Conservation (phyloP, 1,284 basidiomycete species). For the Trichosporon sp. region DNA sequence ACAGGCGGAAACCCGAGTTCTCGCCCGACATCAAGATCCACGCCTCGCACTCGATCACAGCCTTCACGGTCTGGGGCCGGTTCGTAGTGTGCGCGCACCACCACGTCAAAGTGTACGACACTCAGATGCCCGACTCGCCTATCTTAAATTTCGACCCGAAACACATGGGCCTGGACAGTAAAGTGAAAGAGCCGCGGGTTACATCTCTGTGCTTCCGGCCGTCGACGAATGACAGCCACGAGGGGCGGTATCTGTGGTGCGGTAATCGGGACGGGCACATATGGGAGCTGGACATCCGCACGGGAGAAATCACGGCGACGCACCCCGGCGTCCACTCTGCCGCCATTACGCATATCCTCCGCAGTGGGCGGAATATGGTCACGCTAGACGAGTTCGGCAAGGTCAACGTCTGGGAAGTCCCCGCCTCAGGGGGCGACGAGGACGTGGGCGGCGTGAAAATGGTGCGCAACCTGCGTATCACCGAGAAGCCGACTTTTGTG, state of each 20-base stretch:
- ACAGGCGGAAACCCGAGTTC: slow-evolving; percentile 63
- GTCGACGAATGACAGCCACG: slow-evolving; percentile 49
- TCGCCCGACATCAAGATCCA: slow-evolving; percentile 40
- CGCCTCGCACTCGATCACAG: slow-evolving; percentile 49
- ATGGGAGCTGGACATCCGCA: slow-evolving; percentile 68
- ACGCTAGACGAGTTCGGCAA: slow-evolving; percentile 80
- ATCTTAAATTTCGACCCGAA: slow-evolving; percentile 59
- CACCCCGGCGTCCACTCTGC: slow-evolving; percentile 62
- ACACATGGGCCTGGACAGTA: slow-evolving; percentile 54
- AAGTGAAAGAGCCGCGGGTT: slow-evolving; percentile 62
- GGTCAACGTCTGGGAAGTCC: slow-evolving; percentile 59
- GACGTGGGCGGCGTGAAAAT: slow-evolving; percentile 39
- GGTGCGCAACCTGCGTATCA: slow-evolving; percentile 63
- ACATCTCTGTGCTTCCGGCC: slow-evolving; percentile 70
- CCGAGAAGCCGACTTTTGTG: slow-evolving; percentile 74
- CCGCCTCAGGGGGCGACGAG: slow-evolving; percentile 26
- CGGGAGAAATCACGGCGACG: slow-evolving; percentile 55
- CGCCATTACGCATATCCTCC: slow-evolving; percentile 65
- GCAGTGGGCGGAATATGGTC: slow-evolving; percentile 63
- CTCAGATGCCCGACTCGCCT: slow-evolving; percentile 35
- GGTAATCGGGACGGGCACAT: slow-evolving; percentile 84
- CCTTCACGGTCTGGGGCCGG: slow-evolving; percentile 59
- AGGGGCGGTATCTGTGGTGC: slow-evolving; percentile 62
- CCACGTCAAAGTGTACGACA: slow-evolving; percentile 58
- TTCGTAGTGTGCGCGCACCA: slow-evolving; percentile 60